Evolutionary conservation across 306 rosid genomes (phyloP).

Genomic region (Phaseolus lunatus): DNA sequence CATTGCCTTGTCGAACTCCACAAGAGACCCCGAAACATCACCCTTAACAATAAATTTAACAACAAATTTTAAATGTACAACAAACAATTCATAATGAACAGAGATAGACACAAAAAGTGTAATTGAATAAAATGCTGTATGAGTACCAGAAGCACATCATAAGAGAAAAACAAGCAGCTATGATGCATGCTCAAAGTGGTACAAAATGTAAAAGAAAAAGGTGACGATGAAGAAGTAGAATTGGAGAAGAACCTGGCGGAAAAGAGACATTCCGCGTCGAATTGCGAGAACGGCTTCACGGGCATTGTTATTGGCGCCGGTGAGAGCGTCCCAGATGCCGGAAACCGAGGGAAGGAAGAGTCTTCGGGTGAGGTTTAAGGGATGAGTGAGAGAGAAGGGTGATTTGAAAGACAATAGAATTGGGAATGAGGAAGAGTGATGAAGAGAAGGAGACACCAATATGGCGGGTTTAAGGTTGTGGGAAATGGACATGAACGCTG

Average conservation of each 20-base stretch:
- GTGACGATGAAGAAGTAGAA: background rate
- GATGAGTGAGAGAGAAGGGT: conserved; percentile 43
- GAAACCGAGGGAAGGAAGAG: conserved; percentile 77
- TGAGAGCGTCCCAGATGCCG: conserved; percentile 83
- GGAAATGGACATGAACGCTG: conserved; percentile 32
- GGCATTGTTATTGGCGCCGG: conserved; percentile 68
- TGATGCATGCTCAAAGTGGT: background rate
- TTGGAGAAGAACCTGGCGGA: conserved; percentile 63
- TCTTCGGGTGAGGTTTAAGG: conserved; percentile 59
- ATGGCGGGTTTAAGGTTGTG: conserved; percentile 51
- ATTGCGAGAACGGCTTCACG: conserved; percentile 71
- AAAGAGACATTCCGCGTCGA: conserved; percentile 88
- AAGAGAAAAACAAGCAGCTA: background rate
- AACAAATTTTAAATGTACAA: background rate
- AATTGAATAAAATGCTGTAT: background rate
- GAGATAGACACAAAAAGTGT: background rate
- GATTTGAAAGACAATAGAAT: conserved; percentile 45
- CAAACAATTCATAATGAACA: background rate
- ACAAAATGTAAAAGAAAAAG: background rate
- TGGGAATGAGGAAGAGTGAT: conserved; percentile 38
- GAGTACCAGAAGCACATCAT: background rate
- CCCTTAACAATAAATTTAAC: conserved; percentile 55
- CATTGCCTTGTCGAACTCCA: conserved; percentile 85
- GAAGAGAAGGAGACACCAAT: conserved; percentile 41
- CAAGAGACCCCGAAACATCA: conserved; percentile 77